These are phyloP conservation scores for Quercus berberidifolia DNA, from an alignment of 306 rosid genomes.

Conservation along the genomic window DNA sequence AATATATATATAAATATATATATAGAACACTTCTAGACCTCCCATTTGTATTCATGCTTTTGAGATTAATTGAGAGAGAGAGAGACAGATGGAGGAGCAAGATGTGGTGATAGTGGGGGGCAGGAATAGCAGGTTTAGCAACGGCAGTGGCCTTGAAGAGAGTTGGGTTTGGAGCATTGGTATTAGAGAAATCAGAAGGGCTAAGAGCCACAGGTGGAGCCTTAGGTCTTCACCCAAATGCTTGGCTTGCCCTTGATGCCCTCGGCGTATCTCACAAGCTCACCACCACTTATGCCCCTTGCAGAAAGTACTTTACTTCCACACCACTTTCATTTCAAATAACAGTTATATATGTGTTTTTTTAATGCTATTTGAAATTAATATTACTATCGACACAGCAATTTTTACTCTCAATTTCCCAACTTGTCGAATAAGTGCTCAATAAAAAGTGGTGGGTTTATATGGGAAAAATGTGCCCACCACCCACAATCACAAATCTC, in stretches of 20 bases:
- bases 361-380: background rate
- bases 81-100: background rate
- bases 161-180: slow-evolving; percentile 12
- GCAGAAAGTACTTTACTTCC: background rate
- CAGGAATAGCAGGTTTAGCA: slow-evolving; percentile 13
- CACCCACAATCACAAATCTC: too few relatives aligned
- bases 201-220: background rate
- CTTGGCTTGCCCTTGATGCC: slow-evolving; percentile 18
- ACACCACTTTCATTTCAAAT: too few relatives aligned
- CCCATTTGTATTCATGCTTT: background rate
- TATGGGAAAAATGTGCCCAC: too few relatives aligned
- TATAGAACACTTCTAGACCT: background rate
- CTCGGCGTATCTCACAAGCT: slow-evolving; percentile 6
- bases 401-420: too few relatives aligned
- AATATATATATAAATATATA: background rate
- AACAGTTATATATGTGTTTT: background rate
- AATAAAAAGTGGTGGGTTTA: too few relatives aligned
- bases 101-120: background rate
- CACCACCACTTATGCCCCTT: background rate
- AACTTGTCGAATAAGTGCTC: too few relatives aligned
- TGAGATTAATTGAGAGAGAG: background rate
- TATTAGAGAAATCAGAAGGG: background rate
- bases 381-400: too few relatives aligned
- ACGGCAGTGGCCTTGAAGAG: slow-evolving; percentile 13
- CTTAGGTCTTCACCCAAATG: slow-evolving; percentile 8